Evolutionary conservation across 768 basidiomycete genomes (phyloP), one percentile per base, ranked within the genome.

Genomic region (Tricholoma matsutake): DNA sequence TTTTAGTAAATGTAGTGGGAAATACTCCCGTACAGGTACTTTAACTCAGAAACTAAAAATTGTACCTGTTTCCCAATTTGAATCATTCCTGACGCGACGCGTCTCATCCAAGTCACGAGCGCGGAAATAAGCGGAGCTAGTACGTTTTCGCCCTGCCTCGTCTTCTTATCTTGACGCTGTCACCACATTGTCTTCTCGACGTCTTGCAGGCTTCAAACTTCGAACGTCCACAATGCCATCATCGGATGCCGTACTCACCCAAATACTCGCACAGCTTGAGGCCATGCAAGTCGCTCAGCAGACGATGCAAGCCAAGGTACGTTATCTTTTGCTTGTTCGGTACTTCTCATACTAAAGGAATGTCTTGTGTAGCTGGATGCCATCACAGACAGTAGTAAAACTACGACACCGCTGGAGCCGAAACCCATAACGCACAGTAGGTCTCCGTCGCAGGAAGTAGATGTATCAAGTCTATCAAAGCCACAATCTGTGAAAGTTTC

Each of bases 251-350:
- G 72, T 87, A 6, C 77, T 94, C 53, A 81, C 82, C 0, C 88
- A 92, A 72, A 93, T 94, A 58, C 79, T 93, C 8, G 75, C 78
- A 6, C 87, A 88, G 74, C 82, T 94, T 57, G 80, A 88, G 65
- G 78, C 83, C 4, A 78, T 94, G 68, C 88, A 91, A 71, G 73
- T 87, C 53, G 85, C 85, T 54, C 91, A 94, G 70, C 89, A 92
- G 72, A 80, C 85, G 0, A 78, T 94, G 68, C 88, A 92, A 65
- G 86, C 89, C 22, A 91, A 94, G 81, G 91, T 92, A 64, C 43
- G 64, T 61, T 16, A 49, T 41, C n/a, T 22, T 25, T 22, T 53
- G 20, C 54, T 57, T 57, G 34, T 41, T 57, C 41, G 8, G 53
- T 28, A n/a, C 45, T 51, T 61, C 62, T 34, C 14, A 57, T 45